These are phyloP conservation scores for Globisporangium emineosum DNA, from an alignment of 352 stramenopile genomes.

Conservation along the genomic window DNA sequence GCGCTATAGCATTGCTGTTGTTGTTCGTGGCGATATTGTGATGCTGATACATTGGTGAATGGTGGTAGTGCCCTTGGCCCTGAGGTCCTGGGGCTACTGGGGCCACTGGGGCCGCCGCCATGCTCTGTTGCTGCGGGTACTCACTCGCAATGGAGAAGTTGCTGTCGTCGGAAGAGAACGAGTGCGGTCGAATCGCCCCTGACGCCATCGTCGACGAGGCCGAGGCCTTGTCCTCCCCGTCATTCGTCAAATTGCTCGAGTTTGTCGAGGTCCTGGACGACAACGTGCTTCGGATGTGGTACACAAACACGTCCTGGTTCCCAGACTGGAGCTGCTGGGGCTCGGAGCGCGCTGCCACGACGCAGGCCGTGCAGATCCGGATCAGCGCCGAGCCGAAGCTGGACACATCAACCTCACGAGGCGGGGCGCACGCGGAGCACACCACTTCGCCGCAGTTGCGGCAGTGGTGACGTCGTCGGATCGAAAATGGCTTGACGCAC, in stretches of 20 bases:
- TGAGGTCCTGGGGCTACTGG: not conserved
- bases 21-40: not conserved
- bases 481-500: conserved; percentile 59
- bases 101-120: no score
- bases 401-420: conserved; percentile 42
- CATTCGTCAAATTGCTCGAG: conserved; percentile 19
- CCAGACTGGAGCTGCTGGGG: conserved; percentile 9
- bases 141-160: conserved; percentile 57
- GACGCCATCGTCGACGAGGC: not conserved
- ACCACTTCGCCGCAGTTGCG: conserved; percentile 74
- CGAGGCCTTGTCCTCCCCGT: not conserved
- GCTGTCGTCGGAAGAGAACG: conserved; percentile 41
- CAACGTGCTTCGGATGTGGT: conserved; percentile 31
- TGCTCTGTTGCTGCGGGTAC: conserved; percentile 20
- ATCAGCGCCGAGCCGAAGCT: conserved; percentile 31
- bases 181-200: conserved; percentile 14
- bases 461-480: conserved; percentile 64
- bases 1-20: not conserved
- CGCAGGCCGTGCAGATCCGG: conserved; percentile 66
- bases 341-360: conserved; percentile 40
- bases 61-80: not conserved
- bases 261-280: conserved; percentile 33
- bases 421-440: conserved; percentile 60
- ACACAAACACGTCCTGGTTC: conserved; percentile 39
- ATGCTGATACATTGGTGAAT: conserved; percentile 1